Base-by-base conservation (phyloP, 2,329 filamentous ascomycete genomes). In the Ceratocystis variospora region DNA sequence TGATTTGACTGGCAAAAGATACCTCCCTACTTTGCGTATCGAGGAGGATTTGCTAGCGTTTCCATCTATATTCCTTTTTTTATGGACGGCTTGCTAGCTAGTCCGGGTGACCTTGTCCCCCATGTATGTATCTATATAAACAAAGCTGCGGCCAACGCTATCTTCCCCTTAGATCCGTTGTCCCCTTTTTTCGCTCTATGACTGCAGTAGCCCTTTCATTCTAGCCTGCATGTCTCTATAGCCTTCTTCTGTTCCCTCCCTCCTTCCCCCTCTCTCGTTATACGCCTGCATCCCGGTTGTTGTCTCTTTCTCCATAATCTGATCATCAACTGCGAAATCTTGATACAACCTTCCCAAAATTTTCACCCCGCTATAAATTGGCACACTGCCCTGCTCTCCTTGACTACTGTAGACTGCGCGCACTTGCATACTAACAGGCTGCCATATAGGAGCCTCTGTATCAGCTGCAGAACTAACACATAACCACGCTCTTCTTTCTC, bases 261-360 rank as follows among this genome's bases (percentile, higher is more conserved):
- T 1, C 19, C 8, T 12, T 12, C 48, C 22, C 19, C 19, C 37
- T 3, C 46, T 53, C 48, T 53, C n/a, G 37, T 15, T 53, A 53
- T 25, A 28, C 25, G 2, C 19, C 12, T 55, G 7, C 28, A 59
- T 59, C 55, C 55, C 55, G 55, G 55, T 37, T 31, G 28, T 59
- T 59, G 55, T 59, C 55, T 59, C 55, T 19, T 59, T 59, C 55
- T 37, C 25, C 12, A n/a, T 15, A 31, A n/a, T 59, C 55, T 6
- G 55, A 2, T 8, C 28, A 59, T 28, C 48, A 25, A 53, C 48
- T 53, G 48, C 48, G 8, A 37, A 5, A 3, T 33, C 55, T 59
- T 59, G 55, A 59, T 25, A 59, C 55, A 59, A 59, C 55, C 55
- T 41, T 10, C 28, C 22, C 55, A 59, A 59, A 59, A 37, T 59